Evolutionary conservation across 164 flowering plant genomes (phyloP), one percentile per base, ranked within the genome.

Genomic region (Liriodendron chinense): DNA sequence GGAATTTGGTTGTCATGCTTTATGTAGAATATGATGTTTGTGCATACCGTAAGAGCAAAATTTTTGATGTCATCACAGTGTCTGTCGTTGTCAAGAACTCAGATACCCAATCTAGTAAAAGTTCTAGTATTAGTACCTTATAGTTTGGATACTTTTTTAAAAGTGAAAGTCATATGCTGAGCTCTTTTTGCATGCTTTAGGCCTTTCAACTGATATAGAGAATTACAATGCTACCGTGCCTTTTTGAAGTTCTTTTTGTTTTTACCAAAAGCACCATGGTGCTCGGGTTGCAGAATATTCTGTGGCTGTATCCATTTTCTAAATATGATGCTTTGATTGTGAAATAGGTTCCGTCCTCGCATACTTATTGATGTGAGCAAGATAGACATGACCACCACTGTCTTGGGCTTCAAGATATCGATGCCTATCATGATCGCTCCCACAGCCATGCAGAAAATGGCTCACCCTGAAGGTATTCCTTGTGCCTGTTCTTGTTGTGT

Each of bases 371-470:
- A 94, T 86, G 98, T 94, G 28, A 89, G 89, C 88, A 88, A 83
- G 78, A 91, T 94, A 65, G 94, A 94, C 82, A 83, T 86, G 84
- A 76, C 87, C 21, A 84, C 97, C 69, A 91, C 88, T 70, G 80
- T 91, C 13, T 79, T 94, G 86, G 98, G 97, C 2, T 89, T 83
- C 87, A 92, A 91, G 74, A 89, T 92, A 26, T 91, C 97, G n/a
- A 92, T 92, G 96, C 97, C 98, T 2, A 94, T 94, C 78, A 91
- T 92, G 98, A 83, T 94, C 84, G 94, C 97, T 75, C 98, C 96
- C 1, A 89, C 93, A 22, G 97, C 97, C 59, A 86, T 92, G 90
- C 97, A 92, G 80, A 92, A 92, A 76, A 91, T 92, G 96, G 98
- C 98, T 77, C 98, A 92, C 76, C 96, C 95, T 77, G 93, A 92